Conservation (phyloP, 805 yeast species). For the Hyphopichia homilentoma region DNA sequence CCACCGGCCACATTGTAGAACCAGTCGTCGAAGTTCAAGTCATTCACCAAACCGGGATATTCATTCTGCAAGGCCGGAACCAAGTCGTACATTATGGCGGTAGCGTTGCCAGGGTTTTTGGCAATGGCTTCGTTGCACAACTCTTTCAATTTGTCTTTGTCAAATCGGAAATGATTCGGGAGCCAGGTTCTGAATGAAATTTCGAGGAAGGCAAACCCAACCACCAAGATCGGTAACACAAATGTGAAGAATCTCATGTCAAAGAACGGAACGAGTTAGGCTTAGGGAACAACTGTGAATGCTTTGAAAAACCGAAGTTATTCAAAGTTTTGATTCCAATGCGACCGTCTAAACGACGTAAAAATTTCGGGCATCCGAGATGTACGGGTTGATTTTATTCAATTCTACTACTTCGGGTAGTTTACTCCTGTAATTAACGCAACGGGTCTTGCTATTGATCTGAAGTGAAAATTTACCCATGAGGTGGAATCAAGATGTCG, state of each 20-base stretch:
- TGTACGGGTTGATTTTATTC: no score
- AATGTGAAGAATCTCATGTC: constrained; percentile 6
- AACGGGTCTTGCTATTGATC: no score
- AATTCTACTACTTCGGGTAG: no score
- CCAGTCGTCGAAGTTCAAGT: constrained; percentile 79
- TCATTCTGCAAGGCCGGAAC: constrained; percentile 52
- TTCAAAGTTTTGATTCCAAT: no score
- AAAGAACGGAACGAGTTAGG: no score
- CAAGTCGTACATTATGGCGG: constrained; percentile 60
- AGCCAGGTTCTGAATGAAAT: constrained; percentile 57
- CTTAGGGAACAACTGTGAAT: no score
- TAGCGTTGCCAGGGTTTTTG: constrained; percentile 54
- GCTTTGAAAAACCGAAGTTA: no score
- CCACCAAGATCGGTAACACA: constrained; percentile 21
- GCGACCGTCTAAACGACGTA: no score
- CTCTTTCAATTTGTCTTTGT: constrained; percentile 54
- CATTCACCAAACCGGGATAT: constrained; percentile 76
- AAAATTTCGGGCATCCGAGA: no score
- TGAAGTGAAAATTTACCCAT: no score
- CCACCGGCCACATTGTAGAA: constrained; percentile 97
- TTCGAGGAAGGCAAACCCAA: constrained; percentile 32
- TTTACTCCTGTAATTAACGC: no score
- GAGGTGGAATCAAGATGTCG: no score
- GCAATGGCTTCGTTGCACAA: constrained; percentile 55
- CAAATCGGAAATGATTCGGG: constrained; percentile 69